Conservation (phyloP, 305 asterid genomes). For the Fraxinus sp. region DNA sequence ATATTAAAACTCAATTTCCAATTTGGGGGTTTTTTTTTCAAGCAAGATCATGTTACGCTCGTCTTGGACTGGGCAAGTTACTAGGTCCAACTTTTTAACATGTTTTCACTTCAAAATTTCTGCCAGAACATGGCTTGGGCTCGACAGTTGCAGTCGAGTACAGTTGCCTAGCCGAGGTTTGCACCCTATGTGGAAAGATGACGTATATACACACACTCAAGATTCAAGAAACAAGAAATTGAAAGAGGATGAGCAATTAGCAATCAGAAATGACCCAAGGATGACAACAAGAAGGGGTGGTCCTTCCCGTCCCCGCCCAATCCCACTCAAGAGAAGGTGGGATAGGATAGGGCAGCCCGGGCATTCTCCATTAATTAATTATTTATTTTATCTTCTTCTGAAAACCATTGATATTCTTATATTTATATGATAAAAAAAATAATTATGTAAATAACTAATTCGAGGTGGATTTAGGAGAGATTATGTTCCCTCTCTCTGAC, state of each 20-base stretch:
- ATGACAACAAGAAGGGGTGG: background rate
- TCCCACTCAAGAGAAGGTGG: too few relatives aligned
- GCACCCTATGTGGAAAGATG: too few relatives aligned
- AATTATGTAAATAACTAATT: too few relatives aligned
- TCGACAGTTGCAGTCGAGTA: background rate
- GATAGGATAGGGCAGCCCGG: too few relatives aligned
- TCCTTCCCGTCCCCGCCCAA: background rate
- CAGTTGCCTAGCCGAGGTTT: background rate
- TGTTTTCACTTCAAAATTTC: background rate
- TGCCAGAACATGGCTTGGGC: background rate
- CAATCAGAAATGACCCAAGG: background rate
- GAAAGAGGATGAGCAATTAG: background rate
- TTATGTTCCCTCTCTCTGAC: too few relatives aligned
- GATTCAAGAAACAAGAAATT: too few relatives aligned
- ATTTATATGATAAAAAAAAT: too few relatives aligned
- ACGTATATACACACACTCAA: too few relatives aligned
- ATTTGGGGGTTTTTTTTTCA: background rate
- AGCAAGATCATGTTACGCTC: background rate
- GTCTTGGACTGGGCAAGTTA: background rate
- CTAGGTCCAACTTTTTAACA: background rate
- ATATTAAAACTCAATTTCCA: background rate
- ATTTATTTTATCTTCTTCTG: too few relatives aligned
- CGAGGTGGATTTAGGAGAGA: too few relatives aligned
- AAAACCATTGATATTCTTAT: too few relatives aligned
- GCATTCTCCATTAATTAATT: too few relatives aligned